Evolutionary conservation across 1,139 yeast species (phyloP), one percentile per base, ranked within the genome.

Genomic region (Cylindricascospora bacillispora): DNA sequence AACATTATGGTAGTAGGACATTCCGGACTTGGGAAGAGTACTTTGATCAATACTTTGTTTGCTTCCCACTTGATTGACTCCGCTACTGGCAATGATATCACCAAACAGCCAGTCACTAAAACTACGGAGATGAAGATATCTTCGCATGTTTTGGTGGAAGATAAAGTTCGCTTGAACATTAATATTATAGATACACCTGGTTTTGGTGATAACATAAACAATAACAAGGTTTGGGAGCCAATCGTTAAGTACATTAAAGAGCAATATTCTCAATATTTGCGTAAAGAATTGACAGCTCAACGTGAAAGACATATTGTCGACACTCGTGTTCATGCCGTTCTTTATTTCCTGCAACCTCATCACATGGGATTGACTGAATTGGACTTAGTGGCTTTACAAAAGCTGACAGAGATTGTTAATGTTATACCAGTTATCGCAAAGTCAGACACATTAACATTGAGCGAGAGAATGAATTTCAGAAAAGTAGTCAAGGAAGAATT

Each of bases 191-290:
- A 89, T 54, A 89, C 97, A 6, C 97, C 97, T 9, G 98, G 98
- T 6, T 89, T 83, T 62, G 97, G 95, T 24, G 98, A 89, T 61
- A 94, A 82, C 59, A 79, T 89, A 47, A 83, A 89, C 61, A 89
- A 89, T 59, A 94, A 85, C 49, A 79, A 80, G 58, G 89, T 86
- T 51, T 89, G 97, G 97, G 97, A 89, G 46, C 95, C 95, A 27
- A 77, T 89, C 45, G 78, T 86, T 45, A 85, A 83, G 60, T 86
- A 86, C 59, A 83, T 89, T 54, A 85, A 86, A 62, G 98, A 89
- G 57, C 98, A 89, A 62, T 94, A 89, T 57, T 80, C 93, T 20
- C 80, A 78, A 49, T 89, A 81, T 56, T 68, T 89, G 54, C 78
- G 97, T 60, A 82, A 82, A 58, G 98, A 89, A 61, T 75, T 89